Conservation (phyloP, 2,329 filamentous ascomycete genomes). For the Ploettnerulaceae sp. region DNA sequence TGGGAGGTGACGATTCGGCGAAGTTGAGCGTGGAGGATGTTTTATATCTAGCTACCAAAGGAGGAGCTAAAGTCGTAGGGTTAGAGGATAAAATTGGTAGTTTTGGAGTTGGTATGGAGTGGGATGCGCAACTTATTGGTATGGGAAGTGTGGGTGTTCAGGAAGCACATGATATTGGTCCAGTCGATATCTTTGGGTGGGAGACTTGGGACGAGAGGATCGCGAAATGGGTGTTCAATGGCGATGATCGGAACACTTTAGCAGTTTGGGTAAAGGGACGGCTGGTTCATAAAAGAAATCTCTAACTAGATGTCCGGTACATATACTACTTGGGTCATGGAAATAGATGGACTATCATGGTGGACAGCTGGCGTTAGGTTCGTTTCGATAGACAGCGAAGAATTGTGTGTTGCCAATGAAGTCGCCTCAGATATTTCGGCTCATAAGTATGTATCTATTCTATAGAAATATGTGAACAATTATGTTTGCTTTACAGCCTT, state of each 20-base stretch:
- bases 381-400: too few species aligned
- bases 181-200: conserved; percentile 86
- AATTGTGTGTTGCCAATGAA: too few species aligned
- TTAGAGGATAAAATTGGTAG: conserved; percentile 67
- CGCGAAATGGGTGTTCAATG: conserved; percentile 92
- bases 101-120: conserved; percentile 83
- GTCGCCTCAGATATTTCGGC: too few species aligned
- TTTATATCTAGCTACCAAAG: conserved; percentile 80
- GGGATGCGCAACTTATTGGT: conserved; percentile 81
- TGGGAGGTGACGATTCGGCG: conserved; percentile 44
- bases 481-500: not conserved
- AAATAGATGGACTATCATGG: too few species aligned
- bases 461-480: not conserved
- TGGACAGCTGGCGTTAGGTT: too few species aligned
- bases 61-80: conserved; percentile 77
- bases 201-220: conserved; percentile 83
- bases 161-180: conserved; percentile 44
- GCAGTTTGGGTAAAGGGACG: conserved; percentile 85
- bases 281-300: conserved; percentile 63
- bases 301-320: too few species aligned
- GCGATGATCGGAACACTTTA: conserved; percentile 85
- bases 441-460: too few species aligned
- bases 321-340: too few species aligned
- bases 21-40: conserved; percentile 83
- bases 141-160: conserved; percentile 44